These are phyloP conservation scores for Microcera coccophila DNA, from an alignment of 2,329 filamentous ascomycete species.

Conservation along the genomic window DNA sequence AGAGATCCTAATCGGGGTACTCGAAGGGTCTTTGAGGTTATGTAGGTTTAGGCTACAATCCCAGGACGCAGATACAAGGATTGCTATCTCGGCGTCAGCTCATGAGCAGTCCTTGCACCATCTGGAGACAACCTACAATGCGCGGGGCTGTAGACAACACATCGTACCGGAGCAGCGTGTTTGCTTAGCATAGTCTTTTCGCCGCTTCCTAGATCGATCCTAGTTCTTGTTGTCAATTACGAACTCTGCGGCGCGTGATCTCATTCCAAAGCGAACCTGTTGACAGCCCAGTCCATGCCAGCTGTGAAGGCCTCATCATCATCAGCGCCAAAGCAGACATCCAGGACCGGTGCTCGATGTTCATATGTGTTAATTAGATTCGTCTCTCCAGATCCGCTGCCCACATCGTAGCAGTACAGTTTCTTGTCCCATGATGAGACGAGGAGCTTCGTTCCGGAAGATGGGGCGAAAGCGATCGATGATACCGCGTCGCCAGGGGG, in stretches of 20 bases:
- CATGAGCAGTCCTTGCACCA: too few relatives aligned
- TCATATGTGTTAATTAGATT: conserved; percentile 67
- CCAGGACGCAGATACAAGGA: conserved; percentile 90
- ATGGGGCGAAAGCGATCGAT: conserved; percentile 77
- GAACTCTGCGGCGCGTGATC: conserved; percentile 2
- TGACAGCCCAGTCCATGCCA: conserved; percentile 83
- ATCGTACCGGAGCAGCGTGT: conserved; percentile 76
- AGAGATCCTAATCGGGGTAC: conserved; percentile 58
- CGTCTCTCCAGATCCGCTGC: conserved; percentile 51
- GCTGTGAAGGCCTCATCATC: conserved; percentile 82
- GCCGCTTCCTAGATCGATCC: conserved; percentile 66
- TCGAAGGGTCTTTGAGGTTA: conserved; percentile 52
- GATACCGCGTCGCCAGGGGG: conserved; percentile 86
- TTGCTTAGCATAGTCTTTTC: conserved; percentile 72
- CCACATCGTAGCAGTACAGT: conserved; percentile 82
- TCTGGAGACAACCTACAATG: conserved; percentile 57
- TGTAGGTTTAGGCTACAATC: conserved; percentile 87
- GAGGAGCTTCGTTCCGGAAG: conserved; percentile 70
- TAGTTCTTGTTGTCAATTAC: conserved; percentile 23
- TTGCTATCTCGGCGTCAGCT: conserved; percentile 39
- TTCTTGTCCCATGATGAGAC: conserved; percentile 93
- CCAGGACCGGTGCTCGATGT: conserved; percentile 80
- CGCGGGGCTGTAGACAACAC: conserved; percentile 74
- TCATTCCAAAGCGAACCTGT: conserved; percentile 48
- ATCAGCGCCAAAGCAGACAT: conserved; percentile 83